Base-by-base conservation (phyloP, 176 grass and related monocot species). In the Phoenix roebelenii region DNA sequence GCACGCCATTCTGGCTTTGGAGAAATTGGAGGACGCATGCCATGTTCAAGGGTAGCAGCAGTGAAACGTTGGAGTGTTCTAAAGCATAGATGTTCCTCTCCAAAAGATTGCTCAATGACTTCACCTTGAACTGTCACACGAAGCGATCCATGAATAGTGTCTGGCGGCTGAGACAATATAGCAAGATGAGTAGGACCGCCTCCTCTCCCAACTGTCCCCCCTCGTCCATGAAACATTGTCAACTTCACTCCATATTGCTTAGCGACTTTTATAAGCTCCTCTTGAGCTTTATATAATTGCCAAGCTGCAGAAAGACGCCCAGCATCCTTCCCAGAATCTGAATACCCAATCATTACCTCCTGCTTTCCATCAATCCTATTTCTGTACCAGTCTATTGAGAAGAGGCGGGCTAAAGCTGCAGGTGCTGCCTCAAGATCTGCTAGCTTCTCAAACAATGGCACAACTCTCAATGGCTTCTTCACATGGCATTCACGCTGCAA, bases 331-430 rank as follows among this genome's bases (percentile, higher is more conserved):
- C 93, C 93, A 70, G 87, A 98, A 69, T 98, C 93, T 28, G 93
- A 98, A 57, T 98, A 98, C 72, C 93, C 93, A 60, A 98, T 85
- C 93, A 98, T 98, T 28, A 98, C 93, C 73, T 98, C 93, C 68
- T 92, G 93, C 57, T 98, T 98, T 49, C 93, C 87, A 25, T 81
- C 83, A 28, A 98, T 98, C 63, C 93, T 84, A 63, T 85, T 83
- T 82, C 75, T 89, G 66, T 98, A 98, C 78, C 86, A 98, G 61
- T 98, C 88, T 67, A 98, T 89, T 28, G 87, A 88, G 70, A 98
- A 98, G 55, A 98, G 74, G 68, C 87, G 60, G 59, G 81, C 84
- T 72, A 98, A 58, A 29, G 87, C 82, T 57, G 87, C 88, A 67
- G 93, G 93, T 59, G 87, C 93, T 50, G 80, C 84, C 70, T 92